phyloP scores from a whole-genome alignment of 768 basidiomycete species.

The Macrolepiota fuliginosa region DNA sequence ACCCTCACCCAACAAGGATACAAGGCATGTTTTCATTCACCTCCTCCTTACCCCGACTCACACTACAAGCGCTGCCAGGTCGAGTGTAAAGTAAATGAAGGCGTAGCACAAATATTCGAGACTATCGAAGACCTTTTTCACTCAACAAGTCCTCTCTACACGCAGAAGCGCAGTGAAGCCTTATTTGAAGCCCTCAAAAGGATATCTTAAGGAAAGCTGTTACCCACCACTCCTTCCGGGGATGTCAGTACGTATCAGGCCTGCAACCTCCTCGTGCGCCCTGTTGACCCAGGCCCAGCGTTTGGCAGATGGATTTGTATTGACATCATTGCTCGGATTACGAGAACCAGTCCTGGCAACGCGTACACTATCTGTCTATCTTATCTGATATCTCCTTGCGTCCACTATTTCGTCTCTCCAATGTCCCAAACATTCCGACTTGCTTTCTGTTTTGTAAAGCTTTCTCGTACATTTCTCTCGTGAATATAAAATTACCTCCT shows the following conservation, averaged over 20 bases:
- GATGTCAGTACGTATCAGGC: neutral
- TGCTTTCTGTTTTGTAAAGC: constrained; percentile 40
- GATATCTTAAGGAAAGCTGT: constrained; percentile 24
- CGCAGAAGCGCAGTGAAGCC: constrained; percentile 40
- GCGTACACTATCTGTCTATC: constrained; percentile 9
- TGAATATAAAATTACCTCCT: constrained; percentile 43
- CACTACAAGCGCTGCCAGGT: constrained; percentile 16
- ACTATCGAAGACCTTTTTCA: constrained; percentile 58
- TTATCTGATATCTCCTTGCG: constrained; percentile 11
- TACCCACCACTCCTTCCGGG: neutral
- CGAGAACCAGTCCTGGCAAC: neutral
- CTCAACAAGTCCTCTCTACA: constrained; percentile 53
- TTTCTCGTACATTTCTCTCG: constrained; percentile 53
- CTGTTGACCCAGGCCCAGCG: constrained; percentile 6
- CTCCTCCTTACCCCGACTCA: constrained; percentile 5
- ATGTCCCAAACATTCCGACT: constrained; percentile 31
- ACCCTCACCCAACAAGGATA: constrained; percentile 55
- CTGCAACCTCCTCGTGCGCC: constrained; percentile 7
- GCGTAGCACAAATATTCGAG: constrained; percentile 39
- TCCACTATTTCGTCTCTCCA: constrained; percentile 7
- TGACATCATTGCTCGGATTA: constrained; percentile 3
- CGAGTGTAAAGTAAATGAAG: constrained; percentile 21
- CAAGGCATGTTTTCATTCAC: constrained; percentile 34
- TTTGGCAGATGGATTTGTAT: neutral
- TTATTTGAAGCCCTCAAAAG: constrained; percentile 48